These are phyloP conservation scores for Ricinus communis DNA, from an alignment of 345 rosid genomes.

Conservation along the genomic window DNA sequence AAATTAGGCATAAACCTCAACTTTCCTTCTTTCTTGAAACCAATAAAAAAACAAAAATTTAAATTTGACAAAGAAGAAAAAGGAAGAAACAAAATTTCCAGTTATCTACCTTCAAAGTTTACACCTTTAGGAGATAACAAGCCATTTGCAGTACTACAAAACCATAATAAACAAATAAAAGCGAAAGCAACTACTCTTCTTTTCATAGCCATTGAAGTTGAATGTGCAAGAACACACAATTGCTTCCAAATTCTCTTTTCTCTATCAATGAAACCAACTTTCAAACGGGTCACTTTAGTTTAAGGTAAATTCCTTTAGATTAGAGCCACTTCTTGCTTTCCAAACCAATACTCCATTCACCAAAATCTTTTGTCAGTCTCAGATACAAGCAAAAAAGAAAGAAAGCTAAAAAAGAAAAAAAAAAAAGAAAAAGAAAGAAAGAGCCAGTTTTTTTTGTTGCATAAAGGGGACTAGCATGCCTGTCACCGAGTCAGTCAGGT, in stretches of 20 bases:
- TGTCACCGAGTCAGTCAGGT: slow-evolving; percentile 38
- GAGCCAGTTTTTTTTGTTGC: slow-evolving; percentile 36
- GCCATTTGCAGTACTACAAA: slow-evolving; percentile 48
- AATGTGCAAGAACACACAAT: slow-evolving; percentile 29
- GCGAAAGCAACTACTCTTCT: slow-evolving; percentile 28
- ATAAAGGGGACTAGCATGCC: slow-evolving; percentile 61
- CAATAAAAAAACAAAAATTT: slow-evolving; percentile 2
- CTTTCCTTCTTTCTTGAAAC: background rate
- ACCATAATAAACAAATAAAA: slow-evolving; percentile 43
- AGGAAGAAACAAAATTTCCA: background rate
- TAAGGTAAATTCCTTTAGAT: slow-evolving; percentile 36
- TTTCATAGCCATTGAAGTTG: slow-evolving; percentile 34
- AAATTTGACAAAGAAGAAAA: slow-evolving; percentile 14
- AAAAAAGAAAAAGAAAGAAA: no score
- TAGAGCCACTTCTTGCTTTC: slow-evolving; percentile 43
- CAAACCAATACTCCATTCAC: slow-evolving; percentile 53
- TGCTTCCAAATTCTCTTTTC: slow-evolving; percentile 15
- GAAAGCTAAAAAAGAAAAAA: no score
- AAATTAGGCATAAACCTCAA: background rate
- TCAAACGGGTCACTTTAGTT: slow-evolving; percentile 28
- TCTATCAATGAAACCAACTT: slow-evolving; percentile 20
- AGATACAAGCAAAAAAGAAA: slow-evolving; percentile 36
- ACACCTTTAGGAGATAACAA: slow-evolving; percentile 84
- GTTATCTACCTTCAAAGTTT: slow-evolving; percentile 76
- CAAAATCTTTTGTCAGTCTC: slow-evolving; percentile 46